Percentiles rank a stretch among this genome's conserved stretches.
Evolutionary conservation across 495 filamentous ascomycete genomes (phyloP).

Genomic region (Podospora australis): DNA sequence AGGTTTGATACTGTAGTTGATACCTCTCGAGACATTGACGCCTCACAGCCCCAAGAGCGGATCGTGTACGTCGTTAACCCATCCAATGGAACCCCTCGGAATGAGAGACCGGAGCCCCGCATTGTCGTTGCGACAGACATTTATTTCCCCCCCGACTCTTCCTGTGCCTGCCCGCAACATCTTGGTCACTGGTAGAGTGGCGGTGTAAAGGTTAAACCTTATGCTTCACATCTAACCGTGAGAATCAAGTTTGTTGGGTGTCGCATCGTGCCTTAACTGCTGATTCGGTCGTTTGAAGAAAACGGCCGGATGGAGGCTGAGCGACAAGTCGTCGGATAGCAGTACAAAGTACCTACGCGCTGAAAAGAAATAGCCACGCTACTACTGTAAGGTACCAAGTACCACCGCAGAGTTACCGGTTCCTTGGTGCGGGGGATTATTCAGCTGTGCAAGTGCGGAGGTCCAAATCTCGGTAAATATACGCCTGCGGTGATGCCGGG

Average conservation of each 20-base stretch:
- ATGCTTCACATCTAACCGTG: no score
- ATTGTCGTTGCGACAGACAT: neutral
- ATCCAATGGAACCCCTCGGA: neutral
- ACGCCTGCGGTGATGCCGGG: conserved; percentile 1
- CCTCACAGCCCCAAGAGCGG: conserved; percentile 5
- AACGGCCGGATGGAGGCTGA: no score
- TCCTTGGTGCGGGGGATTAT: conserved; percentile 6
- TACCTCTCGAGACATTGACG: conserved; percentile 3
- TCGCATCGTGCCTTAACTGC: no score
- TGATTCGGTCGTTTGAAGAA: no score
- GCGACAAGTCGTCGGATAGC: no score
- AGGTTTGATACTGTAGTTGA: neutral
- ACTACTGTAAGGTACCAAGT: no score
- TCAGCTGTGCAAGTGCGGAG: conserved; percentile 3
- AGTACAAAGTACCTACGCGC: no score
- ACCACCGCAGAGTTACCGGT: no score
- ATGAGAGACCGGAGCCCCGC: neutral
- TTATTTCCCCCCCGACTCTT: neutral
- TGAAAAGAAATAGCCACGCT: no score
- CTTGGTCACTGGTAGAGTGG: neutral
- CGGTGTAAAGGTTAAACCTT: no score
- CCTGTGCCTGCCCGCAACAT: neutral
- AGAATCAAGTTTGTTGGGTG: no score
- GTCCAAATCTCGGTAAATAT: neutral
- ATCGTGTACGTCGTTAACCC: neutral